Evolutionary conservation across 2,329 filamentous ascomycete genomes (phyloP).

Genomic region (Amphichorda felina): DNA sequence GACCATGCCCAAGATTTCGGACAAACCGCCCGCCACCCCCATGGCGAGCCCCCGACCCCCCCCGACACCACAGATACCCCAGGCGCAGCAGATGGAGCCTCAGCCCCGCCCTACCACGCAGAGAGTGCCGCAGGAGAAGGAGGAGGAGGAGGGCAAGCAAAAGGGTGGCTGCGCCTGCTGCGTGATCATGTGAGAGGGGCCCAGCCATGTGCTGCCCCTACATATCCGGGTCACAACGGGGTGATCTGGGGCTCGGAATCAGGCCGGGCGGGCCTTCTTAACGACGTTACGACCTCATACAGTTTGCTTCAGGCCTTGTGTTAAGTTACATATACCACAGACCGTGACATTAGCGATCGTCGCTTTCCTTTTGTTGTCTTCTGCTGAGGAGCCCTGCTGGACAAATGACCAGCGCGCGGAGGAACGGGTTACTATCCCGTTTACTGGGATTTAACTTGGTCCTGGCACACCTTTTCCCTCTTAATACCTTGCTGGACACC

Average conservation of each 20-base stretch:
- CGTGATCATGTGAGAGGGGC: slow-evolving; percentile 39
- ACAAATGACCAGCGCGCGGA: no score
- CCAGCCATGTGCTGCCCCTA: no score
- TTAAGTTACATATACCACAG: slow-evolving; percentile 8
- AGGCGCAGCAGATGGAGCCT: slow-evolving; percentile 9
- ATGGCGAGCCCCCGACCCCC: slow-evolving; percentile 31
- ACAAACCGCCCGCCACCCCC: slow-evolving; percentile 18
- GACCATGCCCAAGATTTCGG: slow-evolving; percentile 47
- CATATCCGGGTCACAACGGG: no score
- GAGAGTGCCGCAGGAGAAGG: slow-evolving; percentile 4
- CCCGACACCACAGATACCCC: slow-evolving; percentile 23
- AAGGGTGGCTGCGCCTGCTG: slow-evolving; percentile 39
- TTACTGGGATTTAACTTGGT: no score
- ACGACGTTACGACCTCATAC: slow-evolving; percentile 19
- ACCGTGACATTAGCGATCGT: slow-evolving; percentile 2
- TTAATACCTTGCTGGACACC: no score
- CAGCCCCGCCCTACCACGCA: slow-evolving; percentile 7
- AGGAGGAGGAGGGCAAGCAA: slow-evolving; percentile 21
- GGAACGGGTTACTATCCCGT: no score
- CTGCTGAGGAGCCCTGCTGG: background rate
- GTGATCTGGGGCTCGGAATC: no score
- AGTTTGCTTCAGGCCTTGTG: slow-evolving; percentile 15
- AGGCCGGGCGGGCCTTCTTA: background rate
- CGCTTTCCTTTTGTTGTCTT: background rate
- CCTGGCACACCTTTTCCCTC: no score